phyloP scores from a whole-genome alignment of 2,329 filamentous ascomycete species.

The Beauveria pseudobassiana region DNA sequence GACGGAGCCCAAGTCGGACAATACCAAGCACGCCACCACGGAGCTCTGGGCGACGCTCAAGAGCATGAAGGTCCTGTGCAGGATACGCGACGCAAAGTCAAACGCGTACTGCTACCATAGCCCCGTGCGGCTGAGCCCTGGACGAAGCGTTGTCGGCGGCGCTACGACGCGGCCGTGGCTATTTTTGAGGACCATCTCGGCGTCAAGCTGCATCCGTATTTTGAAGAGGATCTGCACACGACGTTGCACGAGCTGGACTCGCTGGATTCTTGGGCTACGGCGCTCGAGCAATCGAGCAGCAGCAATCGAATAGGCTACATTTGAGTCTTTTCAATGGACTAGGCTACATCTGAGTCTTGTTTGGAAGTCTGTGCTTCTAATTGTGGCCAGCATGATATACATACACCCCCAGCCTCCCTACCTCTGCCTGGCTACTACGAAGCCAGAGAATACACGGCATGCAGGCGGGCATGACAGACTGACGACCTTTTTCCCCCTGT shows the following conservation, averaged over 20 bases:
- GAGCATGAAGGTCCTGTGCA: conserved; percentile 27
- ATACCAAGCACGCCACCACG: conserved; percentile 27
- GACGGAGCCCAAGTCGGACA: conserved; percentile 25
- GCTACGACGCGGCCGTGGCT: conserved; percentile 30
- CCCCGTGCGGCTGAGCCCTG: conserved; percentile 35
- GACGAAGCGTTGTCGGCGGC: conserved; percentile 34
- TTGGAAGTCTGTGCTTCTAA: not conserved
- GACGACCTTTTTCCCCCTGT: not conserved
- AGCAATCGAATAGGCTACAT: conserved; percentile 1
- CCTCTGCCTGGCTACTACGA: not conserved
- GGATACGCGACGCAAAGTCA: conserved; percentile 29
- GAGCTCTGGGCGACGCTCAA: conserved; percentile 32
- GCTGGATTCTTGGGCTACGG: conserved; percentile 29
- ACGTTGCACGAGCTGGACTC: conserved; percentile 30
- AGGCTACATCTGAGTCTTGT: not conserved
- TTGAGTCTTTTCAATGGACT: not conserved
- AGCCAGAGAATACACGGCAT: not conserved
- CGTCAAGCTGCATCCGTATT: conserved; percentile 32
- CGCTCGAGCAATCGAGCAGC: conserved; percentile 5
- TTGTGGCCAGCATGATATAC: not conserved
- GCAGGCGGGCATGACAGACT: not conserved
- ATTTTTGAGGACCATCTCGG: conserved; percentile 32
- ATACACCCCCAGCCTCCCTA: not conserved
- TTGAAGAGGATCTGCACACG: conserved; percentile 37
- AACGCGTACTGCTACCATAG: conserved; percentile 37